Conservation (phyloP, 305 asterid genomes). For the Stenogyne calaminthoides region DNA sequence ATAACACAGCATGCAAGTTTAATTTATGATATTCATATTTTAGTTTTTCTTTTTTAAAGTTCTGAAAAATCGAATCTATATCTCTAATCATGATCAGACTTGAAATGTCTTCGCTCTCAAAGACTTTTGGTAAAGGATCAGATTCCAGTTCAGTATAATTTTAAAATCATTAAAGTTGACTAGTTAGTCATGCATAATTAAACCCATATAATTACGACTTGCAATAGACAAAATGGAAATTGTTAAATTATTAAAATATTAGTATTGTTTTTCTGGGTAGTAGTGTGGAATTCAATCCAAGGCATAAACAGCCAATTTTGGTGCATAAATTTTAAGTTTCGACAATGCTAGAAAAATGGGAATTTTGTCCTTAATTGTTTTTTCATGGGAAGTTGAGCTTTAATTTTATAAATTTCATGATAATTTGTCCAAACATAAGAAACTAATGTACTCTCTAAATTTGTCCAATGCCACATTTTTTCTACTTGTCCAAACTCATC, state of each 20-base stretch:
- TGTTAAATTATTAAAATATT: neutral
- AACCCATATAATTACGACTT: slow-evolving; percentile 39
- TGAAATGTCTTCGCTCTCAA: slow-evolving; percentile 40
- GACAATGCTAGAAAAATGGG: slow-evolving; percentile 39
- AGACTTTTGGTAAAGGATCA: slow-evolving; percentile 41
- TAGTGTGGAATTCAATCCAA: slow-evolving; percentile 46
- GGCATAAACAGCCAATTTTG: slow-evolving; percentile 42
- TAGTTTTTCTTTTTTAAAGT: neutral
- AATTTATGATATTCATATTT: too few relatives aligned
- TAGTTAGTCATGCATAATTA: slow-evolving; percentile 9
- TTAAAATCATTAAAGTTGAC: slow-evolving; percentile 49
- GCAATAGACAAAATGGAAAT: slow-evolving; percentile 26
- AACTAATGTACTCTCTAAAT: slow-evolving; percentile 24
- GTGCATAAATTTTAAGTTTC: slow-evolving; percentile 23
- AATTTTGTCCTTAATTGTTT: slow-evolving; percentile 37
- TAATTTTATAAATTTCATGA: neutral
- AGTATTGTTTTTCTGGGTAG: slow-evolving; percentile 21
- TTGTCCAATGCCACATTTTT: slow-evolving; percentile 28
- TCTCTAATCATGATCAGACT: slow-evolving; percentile 36
- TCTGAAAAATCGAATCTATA: slow-evolving; percentile 20
- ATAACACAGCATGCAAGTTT: too few relatives aligned
- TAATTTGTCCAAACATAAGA: slow-evolving; percentile 35
- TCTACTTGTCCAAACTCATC: slow-evolving; percentile 32
- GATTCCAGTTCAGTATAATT: slow-evolving; percentile 37
- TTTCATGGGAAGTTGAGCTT: slow-evolving; percentile 36